Evolutionary conservation across 164 flowering plant species (phyloP).

Genomic region (Cinnamomum chago): DNA sequence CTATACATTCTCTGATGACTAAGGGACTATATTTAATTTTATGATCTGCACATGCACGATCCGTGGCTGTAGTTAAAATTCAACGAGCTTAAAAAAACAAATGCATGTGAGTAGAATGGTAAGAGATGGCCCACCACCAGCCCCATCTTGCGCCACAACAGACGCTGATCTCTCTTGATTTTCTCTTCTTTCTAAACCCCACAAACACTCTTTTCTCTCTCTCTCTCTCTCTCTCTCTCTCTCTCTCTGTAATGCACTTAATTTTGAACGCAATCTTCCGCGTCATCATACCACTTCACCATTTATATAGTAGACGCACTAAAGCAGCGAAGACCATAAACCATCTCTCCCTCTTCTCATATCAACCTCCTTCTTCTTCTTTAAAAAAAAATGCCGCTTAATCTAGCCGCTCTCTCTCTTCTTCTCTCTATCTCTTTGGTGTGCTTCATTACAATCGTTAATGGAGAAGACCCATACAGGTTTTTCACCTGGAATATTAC

Average conservation of each 20-base stretch:
- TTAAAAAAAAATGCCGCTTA: conserved; percentile 17
- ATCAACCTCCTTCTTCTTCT: background rate
- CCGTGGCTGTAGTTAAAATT: background rate
- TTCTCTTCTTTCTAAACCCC: background rate
- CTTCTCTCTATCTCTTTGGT: background rate
- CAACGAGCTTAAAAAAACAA: background rate
- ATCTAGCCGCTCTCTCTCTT: conserved; percentile 13
- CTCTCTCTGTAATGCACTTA: too few relatives aligned
- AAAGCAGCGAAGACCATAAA: too few relatives aligned
- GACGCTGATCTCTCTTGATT: background rate
- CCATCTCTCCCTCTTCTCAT: too few relatives aligned
- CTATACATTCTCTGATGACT: too few relatives aligned
- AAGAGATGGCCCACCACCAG: background rate
- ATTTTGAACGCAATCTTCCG: too few relatives aligned
- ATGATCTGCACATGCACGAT: background rate
- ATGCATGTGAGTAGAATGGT: background rate
- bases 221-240: too few relatives aligned
- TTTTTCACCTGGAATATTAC: conserved; percentile 35
- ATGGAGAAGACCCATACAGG: conserved; percentile 33
- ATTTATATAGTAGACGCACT: too few relatives aligned
- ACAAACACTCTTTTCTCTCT: too few relatives aligned
- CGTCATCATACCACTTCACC: too few relatives aligned
- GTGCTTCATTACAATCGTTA: background rate
- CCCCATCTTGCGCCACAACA: background rate
- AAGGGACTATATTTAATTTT: too few relatives aligned